Percentiles rank a stretch among this genome's conserved stretches.
These are phyloP conservation scores for Chloromonas sp. DNA, from an alignment of 163 green algal genomes.

Conservation along the genomic window DNA sequence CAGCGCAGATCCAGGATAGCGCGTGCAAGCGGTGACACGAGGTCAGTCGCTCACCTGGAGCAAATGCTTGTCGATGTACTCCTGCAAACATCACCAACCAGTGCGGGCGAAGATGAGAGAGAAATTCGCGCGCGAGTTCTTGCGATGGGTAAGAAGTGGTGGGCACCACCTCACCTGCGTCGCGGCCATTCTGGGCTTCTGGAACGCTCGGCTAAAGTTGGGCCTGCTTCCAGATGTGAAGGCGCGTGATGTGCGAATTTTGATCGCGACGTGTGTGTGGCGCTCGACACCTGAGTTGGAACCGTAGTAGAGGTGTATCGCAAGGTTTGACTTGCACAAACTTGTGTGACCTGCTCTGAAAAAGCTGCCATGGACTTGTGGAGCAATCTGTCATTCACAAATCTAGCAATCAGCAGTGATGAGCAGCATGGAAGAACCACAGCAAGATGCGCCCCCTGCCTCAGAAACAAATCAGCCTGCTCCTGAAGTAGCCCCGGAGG, in stretches of 20 bases:
- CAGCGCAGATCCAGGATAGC: background rate
- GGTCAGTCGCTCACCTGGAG: constrained; percentile 14
- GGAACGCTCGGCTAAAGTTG: background rate
- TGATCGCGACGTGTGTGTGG: background rate
- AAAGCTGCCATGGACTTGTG: too few species aligned
- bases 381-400: too few species aligned
- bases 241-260: background rate
- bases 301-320: background rate
- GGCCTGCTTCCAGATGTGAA: background rate
- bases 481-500: too few species aligned
- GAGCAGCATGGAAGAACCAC: too few species aligned
- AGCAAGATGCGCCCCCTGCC: too few species aligned
- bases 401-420: too few species aligned
- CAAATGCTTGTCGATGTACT: constrained; percentile 85
- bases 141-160: background rate
- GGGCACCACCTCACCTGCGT: background rate
- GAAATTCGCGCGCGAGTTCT: background rate
- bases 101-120: background rate
- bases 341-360: too few species aligned
- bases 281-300: background rate
- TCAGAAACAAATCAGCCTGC: too few species aligned
- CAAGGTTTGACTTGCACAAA: too few species aligned
- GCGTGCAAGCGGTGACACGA: background rate
- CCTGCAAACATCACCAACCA: constrained; percentile 36
- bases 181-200: background rate